Percentiles rank a stretch among this genome's conserved stretches.
phyloP scores from a whole-genome alignment of 2,329 filamentous ascomycete genomes.

The Colletotrichum paranaense region DNA sequence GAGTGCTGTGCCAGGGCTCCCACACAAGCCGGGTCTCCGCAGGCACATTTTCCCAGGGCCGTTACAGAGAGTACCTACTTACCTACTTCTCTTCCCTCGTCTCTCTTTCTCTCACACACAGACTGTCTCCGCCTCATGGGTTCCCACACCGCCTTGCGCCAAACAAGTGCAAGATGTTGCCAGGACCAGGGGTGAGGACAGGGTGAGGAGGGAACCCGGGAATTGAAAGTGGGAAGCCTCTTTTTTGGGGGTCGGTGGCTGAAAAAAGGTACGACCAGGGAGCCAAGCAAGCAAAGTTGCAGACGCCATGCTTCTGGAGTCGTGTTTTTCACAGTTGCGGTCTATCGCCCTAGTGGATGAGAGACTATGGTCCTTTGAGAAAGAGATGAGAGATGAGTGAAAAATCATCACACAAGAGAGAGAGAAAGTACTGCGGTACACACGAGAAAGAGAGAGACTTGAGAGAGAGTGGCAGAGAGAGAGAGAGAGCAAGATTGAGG shows the following conservation, averaged over 20 bases:
- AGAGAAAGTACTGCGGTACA: background rate
- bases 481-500: constrained; percentile 11
- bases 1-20: constrained; percentile 10
- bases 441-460: background rate
- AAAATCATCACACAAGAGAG: background rate
- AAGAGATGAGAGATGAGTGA: background rate
- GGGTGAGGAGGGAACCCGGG: constrained; percentile 21
- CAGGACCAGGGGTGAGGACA: constrained; percentile 10
- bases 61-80: background rate
- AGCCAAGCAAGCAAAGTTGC: background rate
- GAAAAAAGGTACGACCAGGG: constrained; percentile 2
- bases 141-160: constrained; percentile 32
- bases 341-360: constrained; percentile 3
- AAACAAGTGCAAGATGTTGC: constrained; percentile 19
- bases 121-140: background rate
- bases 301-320: background rate
- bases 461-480: background rate
- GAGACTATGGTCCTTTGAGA: background rate
- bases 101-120: background rate
- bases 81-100: background rate
- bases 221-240: constrained; percentile 23
- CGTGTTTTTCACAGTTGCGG: background rate
- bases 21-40: constrained; percentile 6
- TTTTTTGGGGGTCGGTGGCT: constrained; percentile 21
- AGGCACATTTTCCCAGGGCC: background rate